phyloP scores from a whole-genome alignment of 257 asterid species.

The Haberlea rhodopensis region DNA sequence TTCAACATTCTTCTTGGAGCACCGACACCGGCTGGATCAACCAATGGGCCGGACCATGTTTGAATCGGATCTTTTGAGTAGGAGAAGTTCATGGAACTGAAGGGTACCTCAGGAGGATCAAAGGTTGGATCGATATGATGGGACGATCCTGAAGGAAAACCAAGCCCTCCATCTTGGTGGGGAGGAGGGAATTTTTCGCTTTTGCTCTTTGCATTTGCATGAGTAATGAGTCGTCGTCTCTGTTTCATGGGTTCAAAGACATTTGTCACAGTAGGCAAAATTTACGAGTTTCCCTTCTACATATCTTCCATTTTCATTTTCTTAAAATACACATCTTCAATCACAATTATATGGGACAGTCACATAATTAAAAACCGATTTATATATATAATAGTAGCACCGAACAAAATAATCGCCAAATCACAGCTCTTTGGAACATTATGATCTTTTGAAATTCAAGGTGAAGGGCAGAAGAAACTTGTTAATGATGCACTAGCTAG shows the following conservation, averaged over 20 bases:
- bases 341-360: neutral
- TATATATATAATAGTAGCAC: too few relatives aligned
- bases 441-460: neutral
- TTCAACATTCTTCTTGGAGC: slow-evolving; percentile 52
- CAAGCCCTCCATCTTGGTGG: slow-evolving; percentile 77
- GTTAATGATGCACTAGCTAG: neutral
- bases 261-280: neutral
- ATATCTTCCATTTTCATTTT: neutral
- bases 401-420: neutral
- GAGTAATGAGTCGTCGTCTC: slow-evolving; percentile 71
- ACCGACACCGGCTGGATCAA: slow-evolving; percentile 42
- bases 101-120: slow-evolving; percentile 71
- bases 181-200: slow-evolving; percentile 93
- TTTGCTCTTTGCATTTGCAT: slow-evolving; percentile 83
- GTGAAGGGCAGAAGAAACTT: neutral
- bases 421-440: neutral
- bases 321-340: neutral
- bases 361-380: neutral
- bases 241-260: slow-evolving; percentile 28
- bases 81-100: slow-evolving; percentile 71
- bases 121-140: slow-evolving; percentile 51
- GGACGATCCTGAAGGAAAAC: slow-evolving; percentile 57
- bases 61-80: slow-evolving; percentile 73
- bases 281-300: neutral
- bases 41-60: slow-evolving; percentile 87